Percentiles rank a stretch among this genome's conserved stretches.
phyloP scores from a whole-genome alignment of 768 basidiomycete genomes.

The Cubamyces lactineus region DNA sequence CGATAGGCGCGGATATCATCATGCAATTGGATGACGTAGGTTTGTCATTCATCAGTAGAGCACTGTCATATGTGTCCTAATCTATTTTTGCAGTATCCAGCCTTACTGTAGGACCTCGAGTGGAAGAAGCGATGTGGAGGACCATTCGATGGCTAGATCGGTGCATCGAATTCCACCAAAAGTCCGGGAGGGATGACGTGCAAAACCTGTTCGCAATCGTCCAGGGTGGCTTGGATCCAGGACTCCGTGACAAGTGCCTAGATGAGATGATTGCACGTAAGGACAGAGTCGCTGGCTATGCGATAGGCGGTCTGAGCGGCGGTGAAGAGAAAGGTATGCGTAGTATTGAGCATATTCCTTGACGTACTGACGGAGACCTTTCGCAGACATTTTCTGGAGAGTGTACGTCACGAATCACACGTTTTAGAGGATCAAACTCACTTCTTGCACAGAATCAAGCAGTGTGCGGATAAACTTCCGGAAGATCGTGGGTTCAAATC shows the following conservation, averaged over 20 bases:
- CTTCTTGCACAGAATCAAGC: constrained; percentile 61
- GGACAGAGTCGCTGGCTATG: constrained; percentile 83
- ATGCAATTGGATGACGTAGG: constrained; percentile 96
- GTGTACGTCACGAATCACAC: constrained; percentile 54
- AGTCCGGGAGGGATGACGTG: constrained; percentile 59
- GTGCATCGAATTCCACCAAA: constrained; percentile 77
- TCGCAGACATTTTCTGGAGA: constrained; percentile 78
- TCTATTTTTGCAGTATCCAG: constrained; percentile 60
- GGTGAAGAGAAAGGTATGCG: constrained; percentile 85
- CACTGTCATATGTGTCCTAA: neutral
- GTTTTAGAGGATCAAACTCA: no score
- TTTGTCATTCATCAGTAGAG: constrained; percentile 39
- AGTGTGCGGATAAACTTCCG: constrained; percentile 79
- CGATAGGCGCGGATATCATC: constrained; percentile 91
- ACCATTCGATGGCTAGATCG: constrained; percentile 91
- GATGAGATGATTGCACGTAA: constrained; percentile 81
- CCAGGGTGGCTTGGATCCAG: constrained; percentile 80
- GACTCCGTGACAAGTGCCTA: constrained; percentile 74
- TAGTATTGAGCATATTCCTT: neutral
- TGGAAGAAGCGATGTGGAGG: constrained; percentile 86
- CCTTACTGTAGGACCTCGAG: constrained; percentile 77
- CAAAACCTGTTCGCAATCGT: constrained; percentile 94
- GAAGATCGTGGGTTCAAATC: constrained; percentile 61
- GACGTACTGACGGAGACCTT: no score
- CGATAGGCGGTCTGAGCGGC: constrained; percentile 88